phyloP scores from a whole-genome alignment of 2,329 filamentous ascomycete genomes.

The Ophiocordyceps camponoti-saundersi region DNA sequence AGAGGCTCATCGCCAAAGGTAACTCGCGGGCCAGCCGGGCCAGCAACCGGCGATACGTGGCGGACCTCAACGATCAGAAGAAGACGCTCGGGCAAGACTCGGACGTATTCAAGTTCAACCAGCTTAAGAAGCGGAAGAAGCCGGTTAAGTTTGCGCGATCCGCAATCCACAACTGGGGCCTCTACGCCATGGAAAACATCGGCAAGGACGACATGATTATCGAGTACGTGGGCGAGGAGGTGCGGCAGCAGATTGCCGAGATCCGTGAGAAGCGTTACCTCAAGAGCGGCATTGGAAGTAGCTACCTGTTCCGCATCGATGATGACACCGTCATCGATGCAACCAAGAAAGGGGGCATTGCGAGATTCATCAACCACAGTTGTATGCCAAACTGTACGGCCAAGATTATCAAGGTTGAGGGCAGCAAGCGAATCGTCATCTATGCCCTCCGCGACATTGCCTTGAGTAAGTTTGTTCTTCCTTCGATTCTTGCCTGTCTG shows the following conservation, averaged over 20 bases:
- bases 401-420: slow-evolving; percentile 98
- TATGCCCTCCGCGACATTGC: slow-evolving; percentile 92
- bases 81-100: slow-evolving; percentile 69
- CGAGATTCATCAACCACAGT: slow-evolving; percentile 95
- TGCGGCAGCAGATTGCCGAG: slow-evolving; percentile 93
- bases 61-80: slow-evolving; percentile 91
- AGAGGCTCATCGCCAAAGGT: slow-evolving; percentile 70
- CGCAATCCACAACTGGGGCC: slow-evolving; percentile 95
- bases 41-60: slow-evolving; percentile 86
- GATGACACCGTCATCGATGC: slow-evolving; percentile 96
- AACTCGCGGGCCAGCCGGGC: slow-evolving; percentile 87
- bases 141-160: slow-evolving; percentile 95
- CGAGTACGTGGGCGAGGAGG: slow-evolving; percentile 95
- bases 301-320: slow-evolving; percentile 94
- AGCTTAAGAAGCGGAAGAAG: slow-evolving; percentile 98
- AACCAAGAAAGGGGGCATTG: slow-evolving; percentile 96
- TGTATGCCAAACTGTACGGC: slow-evolving; percentile 97
- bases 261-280: slow-evolving; percentile 83
- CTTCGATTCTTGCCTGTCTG: not conserved
- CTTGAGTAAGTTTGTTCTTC: slow-evolving; percentile 53
- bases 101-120: slow-evolving; percentile 92
- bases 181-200: slow-evolving; percentile 97
- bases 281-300: slow-evolving; percentile 91
- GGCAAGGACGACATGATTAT: slow-evolving; percentile 98
- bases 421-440: slow-evolving; percentile 96